phyloP scores from a whole-genome alignment of 805 yeast genomes.

The Saccharomyces eubayanus region DNA sequence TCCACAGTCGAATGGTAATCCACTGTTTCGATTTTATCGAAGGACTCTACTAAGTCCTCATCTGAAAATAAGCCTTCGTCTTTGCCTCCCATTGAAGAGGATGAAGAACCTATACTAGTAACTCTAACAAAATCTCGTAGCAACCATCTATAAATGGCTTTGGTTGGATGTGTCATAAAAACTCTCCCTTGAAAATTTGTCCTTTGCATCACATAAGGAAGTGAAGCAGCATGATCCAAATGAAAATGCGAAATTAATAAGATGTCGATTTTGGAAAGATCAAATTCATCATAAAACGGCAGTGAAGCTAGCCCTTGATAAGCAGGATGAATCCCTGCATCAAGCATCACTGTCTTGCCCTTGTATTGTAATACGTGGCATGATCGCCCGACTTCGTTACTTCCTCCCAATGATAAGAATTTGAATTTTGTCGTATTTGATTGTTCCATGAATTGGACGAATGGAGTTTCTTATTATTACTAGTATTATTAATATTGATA shows the following conservation, averaged over 20 bases:
- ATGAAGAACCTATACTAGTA: constrained; percentile 46
- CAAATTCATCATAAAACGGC: constrained; percentile 95
- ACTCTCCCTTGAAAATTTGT: constrained; percentile 92
- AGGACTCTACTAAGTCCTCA: constrained; percentile 79
- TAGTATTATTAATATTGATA: background rate
- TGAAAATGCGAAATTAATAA: constrained; percentile 90
- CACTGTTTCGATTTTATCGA: constrained; percentile 84
- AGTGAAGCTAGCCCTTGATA: constrained; percentile 79
- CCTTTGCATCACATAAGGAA: constrained; percentile 96
- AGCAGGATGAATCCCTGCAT: constrained; percentile 98
- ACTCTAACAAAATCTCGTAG: constrained; percentile 90
- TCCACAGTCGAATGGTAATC: constrained; percentile 95
- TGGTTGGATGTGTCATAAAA: constrained; percentile 98
- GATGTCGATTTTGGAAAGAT: constrained; percentile 77
- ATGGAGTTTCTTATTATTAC: background rate
- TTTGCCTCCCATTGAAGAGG: constrained; percentile 28
- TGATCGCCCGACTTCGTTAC: constrained; percentile 94
- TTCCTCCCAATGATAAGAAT: constrained; percentile 93
- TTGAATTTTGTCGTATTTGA: constrained; percentile 36
- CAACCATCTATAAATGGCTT: constrained; percentile 95
- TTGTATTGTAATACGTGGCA: constrained; percentile 88
- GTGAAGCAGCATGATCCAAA: constrained; percentile 94
- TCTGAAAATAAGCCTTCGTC: constrained; percentile 67
- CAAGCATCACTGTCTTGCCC: constrained; percentile 92
- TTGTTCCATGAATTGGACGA: constrained; percentile 6